Base-by-base conservation (phyloP, 495 filamentous ascomycete genomes). In the Patellaria atrata region DNA sequence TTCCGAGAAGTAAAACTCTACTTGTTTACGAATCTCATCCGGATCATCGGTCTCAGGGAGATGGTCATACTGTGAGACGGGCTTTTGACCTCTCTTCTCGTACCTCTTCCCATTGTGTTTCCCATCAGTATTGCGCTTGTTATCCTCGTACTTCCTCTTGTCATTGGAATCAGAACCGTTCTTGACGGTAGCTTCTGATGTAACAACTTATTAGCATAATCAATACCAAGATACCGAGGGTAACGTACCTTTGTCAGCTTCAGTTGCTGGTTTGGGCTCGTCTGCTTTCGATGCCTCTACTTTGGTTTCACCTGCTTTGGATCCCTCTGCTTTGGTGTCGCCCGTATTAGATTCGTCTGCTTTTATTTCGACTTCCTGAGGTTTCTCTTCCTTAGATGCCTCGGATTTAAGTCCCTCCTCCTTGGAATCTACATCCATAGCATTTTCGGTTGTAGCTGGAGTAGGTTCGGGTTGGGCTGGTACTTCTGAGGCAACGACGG, bases 1-100 rank as follows among this genome's bases (percentile, higher is more conserved):
- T 54, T 93, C 82, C 39, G 79, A 79, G 58, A 99, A 94, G 62
- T 96, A 99, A 54, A 94, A 99, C 51, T 99, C 87, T 37, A 81
- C 79, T 64, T 91, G 82, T 44, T 77, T 77, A 38, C 82, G 75
- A 45, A 93, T 89, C 52, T 77, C 66, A 19, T 65, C 66, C 2
- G 79, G 77, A 50, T 93, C 80, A 33, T 76, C 68, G 13, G 72
- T 75, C 42, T 74, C 70, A 27, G 71, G 60, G 38, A 70, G 67
- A 12, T 58, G 51, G 20, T 65, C 65, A 16, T 75, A 66, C 47
- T 87, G n/a, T n/a, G n/a, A n/a, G n/a, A n/a, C n/a, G 13, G 5
- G 22, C 12, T 7, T 5, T 42, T 30, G 6, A 27, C 22, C 4
- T 38, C 42, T 26, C 22, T 31, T 29, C 7, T 34, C 26, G n/a